Conservation (phyloP, 352 stramenopile species). For the Halophytophthora polymorphica region DNA sequence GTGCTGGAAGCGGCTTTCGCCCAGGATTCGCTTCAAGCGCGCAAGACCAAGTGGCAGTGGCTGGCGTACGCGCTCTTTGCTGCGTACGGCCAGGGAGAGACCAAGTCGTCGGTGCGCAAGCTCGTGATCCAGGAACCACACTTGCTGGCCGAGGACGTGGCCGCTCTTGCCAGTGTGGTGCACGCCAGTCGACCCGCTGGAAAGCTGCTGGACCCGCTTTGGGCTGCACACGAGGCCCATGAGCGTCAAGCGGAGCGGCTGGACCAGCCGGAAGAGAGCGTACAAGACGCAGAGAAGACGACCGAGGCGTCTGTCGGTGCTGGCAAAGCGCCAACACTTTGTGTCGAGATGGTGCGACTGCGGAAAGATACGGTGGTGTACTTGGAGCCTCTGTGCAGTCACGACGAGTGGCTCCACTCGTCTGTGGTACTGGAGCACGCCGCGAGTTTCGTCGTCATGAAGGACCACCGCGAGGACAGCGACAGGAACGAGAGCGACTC, state of each 20-base stretch:
- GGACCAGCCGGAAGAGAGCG: constrained; percentile 2
- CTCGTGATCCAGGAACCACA: constrained; percentile 15
- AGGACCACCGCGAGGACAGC: background rate
- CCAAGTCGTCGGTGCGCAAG: constrained; percentile 12
- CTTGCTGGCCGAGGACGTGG: constrained; percentile 20
- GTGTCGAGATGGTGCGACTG: constrained; percentile 14
- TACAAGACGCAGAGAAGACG: background rate
- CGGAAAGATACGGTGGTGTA: constrained; percentile 24
- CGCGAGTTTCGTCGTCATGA: constrained; percentile 26
- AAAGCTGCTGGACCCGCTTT: constrained; percentile 32
- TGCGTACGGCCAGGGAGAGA: background rate
- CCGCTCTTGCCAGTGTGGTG: constrained; percentile 19
- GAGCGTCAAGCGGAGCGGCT: constrained; percentile 2
- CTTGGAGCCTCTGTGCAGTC: constrained; percentile 24
- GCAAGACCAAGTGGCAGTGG: constrained; percentile 28
- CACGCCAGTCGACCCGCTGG: constrained; percentile 13
- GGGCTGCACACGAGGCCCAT: constrained; percentile 21
- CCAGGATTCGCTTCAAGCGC: constrained; percentile 10
- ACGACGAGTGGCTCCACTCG: constrained; percentile 30
- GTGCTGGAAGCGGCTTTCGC: constrained; percentile 19
- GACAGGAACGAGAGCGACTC: constrained; percentile 13
- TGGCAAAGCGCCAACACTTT: background rate
- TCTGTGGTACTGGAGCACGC: constrained; percentile 28
- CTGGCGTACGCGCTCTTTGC: constrained; percentile 19
- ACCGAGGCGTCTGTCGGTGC: background rate